Base-by-base conservation (phyloP, 495 filamentous ascomycete genomes). In the Penicillium herquei region DNA sequence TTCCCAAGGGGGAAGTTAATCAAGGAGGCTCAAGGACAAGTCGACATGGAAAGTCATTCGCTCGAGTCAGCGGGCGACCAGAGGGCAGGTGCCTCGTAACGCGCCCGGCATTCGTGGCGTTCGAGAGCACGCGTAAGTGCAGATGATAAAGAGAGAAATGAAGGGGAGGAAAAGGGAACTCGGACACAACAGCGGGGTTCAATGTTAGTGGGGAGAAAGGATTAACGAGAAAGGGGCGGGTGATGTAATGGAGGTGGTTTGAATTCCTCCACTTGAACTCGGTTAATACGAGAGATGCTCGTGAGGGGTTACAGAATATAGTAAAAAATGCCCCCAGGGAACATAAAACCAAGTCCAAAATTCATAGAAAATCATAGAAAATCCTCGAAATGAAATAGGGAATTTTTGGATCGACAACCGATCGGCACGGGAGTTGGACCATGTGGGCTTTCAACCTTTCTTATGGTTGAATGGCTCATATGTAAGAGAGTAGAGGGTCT, bases 11-110 rank as follows among this genome's bases (percentile, higher is more conserved):
- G 5, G 40, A 46, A 49, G 17, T 46, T 18, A 58, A 56, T 35
- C 39, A 49, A 62, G 39, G 57, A 61, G 65, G 65, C 64, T 73
- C 59, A 71, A 70, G 60, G 39, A 46, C 46, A 55, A 58, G 39
- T 45, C 52, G 55, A 61, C 57, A 66, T 63, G 55, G 55, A 60
- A 62, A 55, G 59, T 68, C 65, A 66, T 66, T 65, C 65, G 62
- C 58, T 52, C 39, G 51, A 35, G 61, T 67, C 64, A 64, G 64
- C 61, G 58, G 52, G 50, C 51, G 42, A 43, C 30, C 50, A 65
- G 64, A 67, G 65, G 68, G 67, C 69, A 73, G 67, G 69, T 72
- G 72, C 69, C 72, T 71, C 62, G 67, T 56, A 55, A 65, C 55
- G 60, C 68, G 68, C 69, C 71, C 65, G 66, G 64, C 69, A 69